Conservation (phyloP, 1,139 yeast genomes). For the Candida sojae region DNA sequence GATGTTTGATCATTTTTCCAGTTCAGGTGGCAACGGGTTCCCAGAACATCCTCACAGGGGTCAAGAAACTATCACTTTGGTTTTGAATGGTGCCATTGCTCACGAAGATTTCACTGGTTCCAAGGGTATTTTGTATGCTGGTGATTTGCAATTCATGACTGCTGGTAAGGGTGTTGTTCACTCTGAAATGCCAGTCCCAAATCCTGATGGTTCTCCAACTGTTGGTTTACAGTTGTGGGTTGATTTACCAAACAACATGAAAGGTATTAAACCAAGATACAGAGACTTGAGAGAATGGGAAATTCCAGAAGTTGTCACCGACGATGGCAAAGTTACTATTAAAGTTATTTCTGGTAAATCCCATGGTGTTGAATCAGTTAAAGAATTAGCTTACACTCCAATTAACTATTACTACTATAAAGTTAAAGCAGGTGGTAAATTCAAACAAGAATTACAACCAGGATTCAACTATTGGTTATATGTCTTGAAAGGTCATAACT, state of each 20-base stretch:
- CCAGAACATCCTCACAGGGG: constrained; percentile 95
- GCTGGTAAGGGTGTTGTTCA: constrained; percentile 91
- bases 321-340: constrained; percentile 66
- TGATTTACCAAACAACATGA: constrained; percentile 73
- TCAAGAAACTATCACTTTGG: constrained; percentile 82
- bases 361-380: constrained; percentile 71
- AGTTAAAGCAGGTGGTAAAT: constrained; percentile 68
- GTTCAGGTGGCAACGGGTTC: constrained; percentile 64
- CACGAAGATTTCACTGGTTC: constrained; percentile 93
- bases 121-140: constrained; percentile 74
- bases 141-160: constrained; percentile 93
- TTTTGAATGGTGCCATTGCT: constrained; percentile 75
- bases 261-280: constrained; percentile 74
- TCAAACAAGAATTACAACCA: constrained; percentile 60
- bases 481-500: constrained; percentile 60
- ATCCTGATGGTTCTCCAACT: constrained; percentile 56
- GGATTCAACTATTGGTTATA: constrained; percentile 77
- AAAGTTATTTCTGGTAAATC: constrained; percentile 78
- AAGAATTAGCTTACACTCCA: constrained; percentile 84
- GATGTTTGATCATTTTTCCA: constrained; percentile 77
- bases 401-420: constrained; percentile 71
- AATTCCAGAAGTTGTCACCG: constrained; percentile 63
- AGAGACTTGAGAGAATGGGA: constrained; percentile 74
- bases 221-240: constrained; percentile 92
- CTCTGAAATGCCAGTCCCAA: constrained; percentile 79